A percentile compares a stretch with the other conserved stretches of the same genome.
Conservation (phyloP, 352 stramenopile species). For the Pelagophyceae sp. region DNA sequence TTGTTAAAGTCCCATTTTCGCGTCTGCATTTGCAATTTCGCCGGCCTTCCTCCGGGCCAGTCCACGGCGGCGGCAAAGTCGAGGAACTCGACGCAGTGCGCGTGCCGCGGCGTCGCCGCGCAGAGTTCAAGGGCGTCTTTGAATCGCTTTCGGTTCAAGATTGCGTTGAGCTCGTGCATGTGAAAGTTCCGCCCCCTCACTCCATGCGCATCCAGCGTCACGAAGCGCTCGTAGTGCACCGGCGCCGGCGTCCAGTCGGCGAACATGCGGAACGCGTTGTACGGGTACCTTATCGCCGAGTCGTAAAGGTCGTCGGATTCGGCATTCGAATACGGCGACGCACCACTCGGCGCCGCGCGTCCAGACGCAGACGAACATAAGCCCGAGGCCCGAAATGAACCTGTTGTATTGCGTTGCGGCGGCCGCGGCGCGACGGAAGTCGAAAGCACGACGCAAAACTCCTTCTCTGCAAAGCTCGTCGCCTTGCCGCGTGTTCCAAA, state of each 20-base stretch:
- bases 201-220: background rate
- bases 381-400: background rate
- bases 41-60: background rate
- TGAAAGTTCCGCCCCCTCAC: background rate
- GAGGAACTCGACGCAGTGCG: background rate
- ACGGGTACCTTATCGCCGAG: too few relatives aligned
- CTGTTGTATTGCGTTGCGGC: too few relatives aligned
- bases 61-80: background rate
- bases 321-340: too few relatives aligned
- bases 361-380: slow-evolving; percentile 4
- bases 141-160: slow-evolving; percentile 11
- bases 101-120: background rate
- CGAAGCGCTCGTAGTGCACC: slow-evolving; percentile 12
- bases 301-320: too few relatives aligned
- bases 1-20: background rate
- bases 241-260: slow-evolving; percentile 2
- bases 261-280: slow-evolving; percentile 16
- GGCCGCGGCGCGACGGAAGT: too few relatives aligned
- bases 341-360: too few relatives aligned
- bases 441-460: too few relatives aligned
- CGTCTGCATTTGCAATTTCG: background rate
- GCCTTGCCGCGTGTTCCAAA: background rate
- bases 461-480: too few relatives aligned
- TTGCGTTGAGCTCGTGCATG: slow-evolving; percentile 10
- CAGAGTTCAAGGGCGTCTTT: background rate